Percentiles rank a stretch among this genome's conserved stretches.
phyloP scores from a whole-genome alignment of 495 filamentous ascomycete species.

The Lasiosphaeria ovina region DNA sequence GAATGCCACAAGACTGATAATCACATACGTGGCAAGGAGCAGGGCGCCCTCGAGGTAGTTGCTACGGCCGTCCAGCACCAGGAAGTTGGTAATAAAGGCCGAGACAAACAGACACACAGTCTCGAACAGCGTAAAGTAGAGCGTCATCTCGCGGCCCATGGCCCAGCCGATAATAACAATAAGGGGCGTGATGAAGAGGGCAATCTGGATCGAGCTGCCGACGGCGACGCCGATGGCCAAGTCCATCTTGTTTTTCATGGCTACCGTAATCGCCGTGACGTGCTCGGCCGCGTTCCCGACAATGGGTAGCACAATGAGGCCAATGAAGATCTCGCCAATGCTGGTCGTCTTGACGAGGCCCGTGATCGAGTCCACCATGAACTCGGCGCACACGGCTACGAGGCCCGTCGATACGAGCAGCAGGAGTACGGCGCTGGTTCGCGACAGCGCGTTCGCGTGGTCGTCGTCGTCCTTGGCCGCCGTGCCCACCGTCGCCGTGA shows the following conservation, averaged over 20 bases:
- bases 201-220: conserved; percentile 84
- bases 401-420: conserved; percentile 73
- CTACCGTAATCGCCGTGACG: conserved; percentile 84
- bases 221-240: conserved; percentile 87
- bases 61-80: conserved; percentile 80
- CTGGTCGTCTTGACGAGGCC: conserved; percentile 60
- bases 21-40: conserved; percentile 79
- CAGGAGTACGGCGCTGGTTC: conserved; percentile 69
- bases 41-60: conserved; percentile 88
- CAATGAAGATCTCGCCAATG: conserved; percentile 78
- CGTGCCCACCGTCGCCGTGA: conserved; percentile 26
- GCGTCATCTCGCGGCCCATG: conserved; percentile 75
- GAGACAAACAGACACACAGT: conserved; percentile 83
- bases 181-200: conserved; percentile 85
- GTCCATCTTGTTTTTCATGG: conserved; percentile 96
- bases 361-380: conserved; percentile 78
- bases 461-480: conserved; percentile 48
- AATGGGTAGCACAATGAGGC: conserved; percentile 84
- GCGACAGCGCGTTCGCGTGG: conserved; percentile 59
- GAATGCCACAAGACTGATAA: conserved; percentile 66
- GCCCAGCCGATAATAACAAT: conserved; percentile 89
- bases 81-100: conserved; percentile 85
- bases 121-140: conserved; percentile 92
- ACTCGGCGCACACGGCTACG: conserved; percentile 84
- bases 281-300: conserved; percentile 93